Percentiles rank a stretch among this genome's conserved stretches.
Evolutionary conservation across 331 rosid genomes (phyloP).

Genomic region (Telfairia occidentalis): DNA sequence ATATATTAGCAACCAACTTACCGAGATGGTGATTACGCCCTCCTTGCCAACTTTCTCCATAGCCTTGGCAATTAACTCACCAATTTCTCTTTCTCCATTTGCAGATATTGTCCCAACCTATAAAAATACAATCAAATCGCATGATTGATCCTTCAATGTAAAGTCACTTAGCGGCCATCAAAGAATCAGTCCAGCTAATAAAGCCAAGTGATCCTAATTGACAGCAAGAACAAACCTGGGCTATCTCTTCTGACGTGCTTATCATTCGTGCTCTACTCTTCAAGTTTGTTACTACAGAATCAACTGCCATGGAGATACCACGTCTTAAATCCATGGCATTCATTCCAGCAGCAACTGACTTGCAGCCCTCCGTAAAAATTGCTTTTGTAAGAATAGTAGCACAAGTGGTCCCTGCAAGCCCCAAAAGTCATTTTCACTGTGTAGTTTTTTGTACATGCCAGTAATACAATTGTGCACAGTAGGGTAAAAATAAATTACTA

Average conservation of each 20-base stretch:
- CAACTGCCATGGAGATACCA: constrained; percentile 89
- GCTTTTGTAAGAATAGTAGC: constrained; percentile 94
- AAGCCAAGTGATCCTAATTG: neutral
- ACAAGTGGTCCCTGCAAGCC: constrained; percentile 82
- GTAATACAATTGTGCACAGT: neutral
- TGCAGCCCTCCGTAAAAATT: constrained; percentile 90
- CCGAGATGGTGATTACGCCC: constrained; percentile 89
- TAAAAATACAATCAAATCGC: neutral
- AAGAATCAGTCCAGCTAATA: neutral
- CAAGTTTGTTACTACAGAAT: constrained; percentile 68
- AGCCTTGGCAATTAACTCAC: constrained; percentile 92
- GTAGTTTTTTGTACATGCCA: neutral
- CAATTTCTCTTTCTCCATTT: constrained; percentile 91
- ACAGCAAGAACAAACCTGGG: constrained; percentile 46
- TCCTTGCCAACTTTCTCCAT: constrained; percentile 99
- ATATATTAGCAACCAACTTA: constrained; percentile 24
- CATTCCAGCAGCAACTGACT: constrained; percentile 98
- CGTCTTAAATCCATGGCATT: constrained; percentile 98
- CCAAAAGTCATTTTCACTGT: neutral
- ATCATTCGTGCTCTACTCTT: constrained; percentile 88
- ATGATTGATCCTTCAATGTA: neutral
- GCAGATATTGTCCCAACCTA: constrained; percentile 97
- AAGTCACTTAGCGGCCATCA: neutral
- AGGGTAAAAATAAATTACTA: neutral
- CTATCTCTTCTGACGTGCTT: constrained; percentile 95